phyloP scores from a whole-genome alignment of 2,329 filamentous ascomycete species.

The Trichoderma sp. region DNA sequence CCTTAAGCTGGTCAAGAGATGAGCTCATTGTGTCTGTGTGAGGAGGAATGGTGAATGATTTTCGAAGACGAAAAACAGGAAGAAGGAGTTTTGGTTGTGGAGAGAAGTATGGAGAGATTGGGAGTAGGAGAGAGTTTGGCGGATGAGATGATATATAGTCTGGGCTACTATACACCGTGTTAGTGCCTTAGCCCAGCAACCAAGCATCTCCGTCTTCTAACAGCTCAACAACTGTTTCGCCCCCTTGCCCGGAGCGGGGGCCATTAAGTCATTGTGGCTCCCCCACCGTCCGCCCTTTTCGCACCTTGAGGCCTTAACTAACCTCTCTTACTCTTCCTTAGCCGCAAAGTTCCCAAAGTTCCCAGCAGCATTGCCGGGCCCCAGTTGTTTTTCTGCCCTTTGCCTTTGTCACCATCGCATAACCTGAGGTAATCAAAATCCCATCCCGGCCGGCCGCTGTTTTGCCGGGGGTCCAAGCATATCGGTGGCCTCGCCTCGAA shows the following conservation, averaged over 20 bases:
- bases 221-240: conserved; percentile 3
- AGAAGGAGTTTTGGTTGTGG: neutral
- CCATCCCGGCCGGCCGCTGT: neutral
- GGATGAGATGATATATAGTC: neutral
- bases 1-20: conserved; percentile 96
- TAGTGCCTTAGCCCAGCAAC: neutral
- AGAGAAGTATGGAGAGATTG: neutral
- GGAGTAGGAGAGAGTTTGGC: neutral
- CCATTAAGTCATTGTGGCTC: conserved; percentile 23
- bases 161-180: neutral
- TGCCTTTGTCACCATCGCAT: neutral
- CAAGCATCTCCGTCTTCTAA: neutral
- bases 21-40: conserved; percentile 64
- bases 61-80: neutral
- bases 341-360: conserved; percentile 6
- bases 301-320: neutral
- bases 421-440: neutral
- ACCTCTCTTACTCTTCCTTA: neutral
- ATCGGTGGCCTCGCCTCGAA: neutral
- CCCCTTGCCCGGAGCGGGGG: conserved; percentile 20
- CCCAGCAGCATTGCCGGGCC: neutral
- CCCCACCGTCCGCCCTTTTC: neutral
- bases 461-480: neutral
- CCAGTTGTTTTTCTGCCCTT: neutral
- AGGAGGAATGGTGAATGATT: conserved; percentile 22